Percentiles rank a stretch among this genome's conserved stretches.
phyloP scores from a whole-genome alignment of 2,329 filamentous ascomycete species.

The Aureobasidium namibiae region DNA sequence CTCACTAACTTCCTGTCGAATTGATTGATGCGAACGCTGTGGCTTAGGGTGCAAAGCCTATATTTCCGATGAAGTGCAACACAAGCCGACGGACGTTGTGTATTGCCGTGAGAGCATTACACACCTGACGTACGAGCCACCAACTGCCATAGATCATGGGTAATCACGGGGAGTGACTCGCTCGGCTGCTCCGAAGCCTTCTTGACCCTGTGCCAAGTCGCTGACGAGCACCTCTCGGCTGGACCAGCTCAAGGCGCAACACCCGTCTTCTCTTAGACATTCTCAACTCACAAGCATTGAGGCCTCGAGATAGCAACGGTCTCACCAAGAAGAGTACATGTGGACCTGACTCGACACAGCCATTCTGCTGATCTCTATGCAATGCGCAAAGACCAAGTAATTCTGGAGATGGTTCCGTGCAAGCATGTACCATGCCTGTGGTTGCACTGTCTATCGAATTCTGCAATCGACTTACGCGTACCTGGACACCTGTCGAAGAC shows the following conservation, averaged over 20 bases:
- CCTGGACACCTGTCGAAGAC: neutral
- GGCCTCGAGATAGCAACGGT: neutral
- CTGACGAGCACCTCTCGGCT: neutral
- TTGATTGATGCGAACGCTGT: neutral
- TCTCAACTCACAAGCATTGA: neutral
- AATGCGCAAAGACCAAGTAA: neutral
- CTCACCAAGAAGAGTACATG: neutral
- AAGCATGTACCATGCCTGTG: neutral
- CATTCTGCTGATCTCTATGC: neutral
- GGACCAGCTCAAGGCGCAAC: neutral
- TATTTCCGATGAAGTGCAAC: neutral
- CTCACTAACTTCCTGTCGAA: neutral
- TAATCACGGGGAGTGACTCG: neutral
- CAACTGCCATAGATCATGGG: neutral
- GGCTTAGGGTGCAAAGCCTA: neutral
- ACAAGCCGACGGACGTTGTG: neutral
- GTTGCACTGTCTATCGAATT: neutral
- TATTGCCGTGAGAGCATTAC: neutral
- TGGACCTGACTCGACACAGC: neutral
- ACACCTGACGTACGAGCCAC: neutral
- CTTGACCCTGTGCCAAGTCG: neutral
- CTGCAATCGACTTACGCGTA: neutral
- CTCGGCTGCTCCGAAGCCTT: neutral
- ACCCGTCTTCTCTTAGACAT: neutral
- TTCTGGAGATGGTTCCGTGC: neutral